A percentile compares a stretch with the other conserved stretches of the same genome.
Conservation (phyloP, 345 rosid genomes). For the Turnera subulata region DNA sequence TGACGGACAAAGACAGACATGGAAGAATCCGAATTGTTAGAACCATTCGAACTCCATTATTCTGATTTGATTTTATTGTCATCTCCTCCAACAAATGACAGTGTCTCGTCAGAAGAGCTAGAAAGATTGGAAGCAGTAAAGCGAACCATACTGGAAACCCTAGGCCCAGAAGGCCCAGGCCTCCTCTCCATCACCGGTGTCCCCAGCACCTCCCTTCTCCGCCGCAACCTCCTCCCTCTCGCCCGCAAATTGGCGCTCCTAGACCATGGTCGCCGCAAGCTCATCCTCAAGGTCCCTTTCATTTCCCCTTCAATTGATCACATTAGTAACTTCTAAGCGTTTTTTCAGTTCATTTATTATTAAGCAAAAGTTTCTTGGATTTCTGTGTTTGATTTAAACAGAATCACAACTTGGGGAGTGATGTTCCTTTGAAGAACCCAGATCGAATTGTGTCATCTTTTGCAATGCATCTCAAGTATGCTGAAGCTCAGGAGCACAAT, state of each 20-base stretch:
- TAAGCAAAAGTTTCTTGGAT: background rate
- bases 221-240: conserved; percentile 57
- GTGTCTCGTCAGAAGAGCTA: conserved; percentile 25
- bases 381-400: conserved; percentile 17
- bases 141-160: conserved; percentile 49
- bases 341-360: too few relatives aligned
- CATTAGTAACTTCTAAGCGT: background rate
- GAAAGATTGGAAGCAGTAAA: conserved; percentile 29
- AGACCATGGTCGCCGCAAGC: conserved; percentile 44
- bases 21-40: conserved; percentile 41
- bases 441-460: conserved; percentile 73
- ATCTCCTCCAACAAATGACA: background rate
- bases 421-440: conserved; percentile 77
- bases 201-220: conserved; percentile 48
- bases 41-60: conserved; percentile 48
- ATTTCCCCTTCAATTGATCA: background rate
- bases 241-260: conserved; percentile 71
- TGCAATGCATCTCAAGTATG: conserved; percentile 61
- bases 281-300: conserved; percentile 54
- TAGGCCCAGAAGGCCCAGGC: conserved; percentile 75
- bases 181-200: conserved; percentile 60
- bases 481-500: conserved; percentile 24
- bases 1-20: conserved; percentile 5
- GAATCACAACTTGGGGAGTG: conserved; percentile 80
- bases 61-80: conserved; percentile 50